These are phyloP conservation scores for Tolypocladium album DNA, from an alignment of 2,329 filamentous ascomycete species.

Conservation along the genomic window DNA sequence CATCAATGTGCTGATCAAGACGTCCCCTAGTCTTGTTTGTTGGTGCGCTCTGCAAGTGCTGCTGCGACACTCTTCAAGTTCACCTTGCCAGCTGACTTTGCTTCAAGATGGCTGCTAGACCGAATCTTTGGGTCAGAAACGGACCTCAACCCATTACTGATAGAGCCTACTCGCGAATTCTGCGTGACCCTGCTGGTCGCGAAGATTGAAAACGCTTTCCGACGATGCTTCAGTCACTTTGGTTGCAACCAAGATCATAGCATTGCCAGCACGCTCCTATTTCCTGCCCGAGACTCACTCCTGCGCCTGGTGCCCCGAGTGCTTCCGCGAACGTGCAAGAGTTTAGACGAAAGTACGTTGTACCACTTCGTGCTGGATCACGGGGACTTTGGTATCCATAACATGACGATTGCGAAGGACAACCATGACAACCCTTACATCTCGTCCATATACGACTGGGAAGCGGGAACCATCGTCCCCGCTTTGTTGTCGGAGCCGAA, in stretches of 20 bases:
- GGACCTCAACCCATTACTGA: neutral
- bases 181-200: conserved; percentile 13
- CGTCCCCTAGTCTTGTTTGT: conserved; percentile 2
- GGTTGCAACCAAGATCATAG: conserved; percentile 1
- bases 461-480: conserved; percentile 17
- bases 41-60: conserved; percentile 8
- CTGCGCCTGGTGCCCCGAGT: conserved; percentile 13
- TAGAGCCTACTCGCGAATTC: conserved; percentile 18
- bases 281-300: conserved; percentile 14
- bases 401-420: conserved; percentile 9
- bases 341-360: conserved; percentile 2
- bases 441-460: conserved; percentile 20
- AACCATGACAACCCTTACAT: conserved; percentile 7
- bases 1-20: neutral
- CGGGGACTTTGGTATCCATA: conserved; percentile 22
- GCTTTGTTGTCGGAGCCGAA: conserved; percentile 15
- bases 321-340: conserved; percentile 3
- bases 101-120: conserved; percentile 4
- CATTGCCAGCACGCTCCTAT: neutral
- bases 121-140: neutral
- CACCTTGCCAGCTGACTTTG: conserved; percentile 6
- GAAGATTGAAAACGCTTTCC: conserved; percentile 17
- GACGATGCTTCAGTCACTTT: neutral
- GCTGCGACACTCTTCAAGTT: conserved; percentile 11
- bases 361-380: conserved; percentile 23